A percentile compares a stretch with the other conserved stretches of the same genome.
Evolutionary conservation across 345 rosid species (phyloP).

Genomic region (Mangifera indica): DNA sequence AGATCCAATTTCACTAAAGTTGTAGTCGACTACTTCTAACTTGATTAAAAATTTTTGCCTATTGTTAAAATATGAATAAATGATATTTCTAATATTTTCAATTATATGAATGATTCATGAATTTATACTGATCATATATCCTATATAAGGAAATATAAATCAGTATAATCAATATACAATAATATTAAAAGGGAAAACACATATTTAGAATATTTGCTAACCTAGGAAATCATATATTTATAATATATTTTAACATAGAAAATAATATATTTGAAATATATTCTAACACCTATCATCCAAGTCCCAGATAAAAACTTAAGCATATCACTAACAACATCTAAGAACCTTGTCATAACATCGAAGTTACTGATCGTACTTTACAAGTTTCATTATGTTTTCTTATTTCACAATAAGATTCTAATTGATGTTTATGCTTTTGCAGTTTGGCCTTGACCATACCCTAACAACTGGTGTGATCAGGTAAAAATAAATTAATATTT

Average conservation of each 20-base stretch:
- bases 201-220: too few species aligned
- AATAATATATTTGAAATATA: too few species aligned
- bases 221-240: too few species aligned
- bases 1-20: not conserved
- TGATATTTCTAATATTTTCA: too few species aligned
- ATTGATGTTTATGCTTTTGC: constrained; percentile 23
- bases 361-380: constrained; percentile 8
- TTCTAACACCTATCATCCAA: too few species aligned
- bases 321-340: not conserved
- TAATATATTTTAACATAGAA: too few species aligned
- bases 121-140: too few species aligned
- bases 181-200: too few species aligned
- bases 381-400: not conserved
- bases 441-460: constrained; percentile 98
- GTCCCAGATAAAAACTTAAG: not conserved
- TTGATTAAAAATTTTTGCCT: not conserved
- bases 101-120: too few species aligned
- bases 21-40: not conserved
- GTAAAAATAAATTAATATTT: constrained; percentile 36
- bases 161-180: too few species aligned
- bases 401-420: constrained; percentile 16
- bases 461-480: constrained; percentile 97
- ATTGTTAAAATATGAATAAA: too few species aligned
- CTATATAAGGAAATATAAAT: too few species aligned
- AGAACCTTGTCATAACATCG: not conserved